Percentiles rank a stretch among this genome's conserved stretches.
Evolutionary conservation across 352 stramenopile species (phyloP).

Genomic region (Pythium insidiosum): DNA sequence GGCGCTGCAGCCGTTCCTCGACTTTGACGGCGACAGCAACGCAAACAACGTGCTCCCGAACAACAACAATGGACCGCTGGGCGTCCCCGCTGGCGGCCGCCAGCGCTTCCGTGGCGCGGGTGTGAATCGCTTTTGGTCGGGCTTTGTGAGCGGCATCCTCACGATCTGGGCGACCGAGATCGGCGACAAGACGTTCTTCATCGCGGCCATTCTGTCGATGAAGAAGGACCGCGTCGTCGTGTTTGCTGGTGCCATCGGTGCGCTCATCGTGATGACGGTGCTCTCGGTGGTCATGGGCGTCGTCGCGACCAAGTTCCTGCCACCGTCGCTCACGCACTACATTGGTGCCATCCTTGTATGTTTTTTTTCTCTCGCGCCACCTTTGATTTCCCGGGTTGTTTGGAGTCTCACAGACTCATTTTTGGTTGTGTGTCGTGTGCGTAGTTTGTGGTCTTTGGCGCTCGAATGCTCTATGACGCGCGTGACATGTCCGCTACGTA

Average conservation of each 20-base stretch:
- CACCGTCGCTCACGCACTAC: slow-evolving; percentile 93
- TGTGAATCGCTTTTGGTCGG: slow-evolving; percentile 81
- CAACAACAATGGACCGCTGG: neutral
- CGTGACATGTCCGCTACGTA: slow-evolving; percentile 77
- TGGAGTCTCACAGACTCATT: neutral
- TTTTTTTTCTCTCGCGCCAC: neutral
- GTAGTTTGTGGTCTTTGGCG: slow-evolving; percentile 96
- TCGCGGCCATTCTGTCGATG: slow-evolving; percentile 95
- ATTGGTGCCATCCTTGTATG: slow-evolving; percentile 84
- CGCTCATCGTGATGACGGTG: slow-evolving; percentile 96
- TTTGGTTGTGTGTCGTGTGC: too few relatives aligned
- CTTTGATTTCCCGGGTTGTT: neutral
- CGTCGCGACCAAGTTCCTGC: slow-evolving; percentile 93
- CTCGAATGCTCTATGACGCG: slow-evolving; percentile 90
- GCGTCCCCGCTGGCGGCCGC: slow-evolving; percentile 6
- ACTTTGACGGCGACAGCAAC: slow-evolving; percentile 7
- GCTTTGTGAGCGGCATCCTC: slow-evolving; percentile 84
- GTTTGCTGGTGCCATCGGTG: slow-evolving; percentile 92
- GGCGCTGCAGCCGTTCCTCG: slow-evolving; percentile 44
- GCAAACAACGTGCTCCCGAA: slow-evolving; percentile 3
- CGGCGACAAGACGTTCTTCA: slow-evolving; percentile 99
- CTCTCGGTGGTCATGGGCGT: slow-evolving; percentile 96
- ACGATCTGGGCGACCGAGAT: slow-evolving; percentile 99
- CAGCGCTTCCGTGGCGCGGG: slow-evolving; percentile 24
- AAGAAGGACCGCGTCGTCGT: slow-evolving; percentile 94